Evolutionary conservation across 176 grass and related monocot genomes (phyloP), one percentile per base, ranked within the genome.

Genomic region (Themeda triandra): DNA sequence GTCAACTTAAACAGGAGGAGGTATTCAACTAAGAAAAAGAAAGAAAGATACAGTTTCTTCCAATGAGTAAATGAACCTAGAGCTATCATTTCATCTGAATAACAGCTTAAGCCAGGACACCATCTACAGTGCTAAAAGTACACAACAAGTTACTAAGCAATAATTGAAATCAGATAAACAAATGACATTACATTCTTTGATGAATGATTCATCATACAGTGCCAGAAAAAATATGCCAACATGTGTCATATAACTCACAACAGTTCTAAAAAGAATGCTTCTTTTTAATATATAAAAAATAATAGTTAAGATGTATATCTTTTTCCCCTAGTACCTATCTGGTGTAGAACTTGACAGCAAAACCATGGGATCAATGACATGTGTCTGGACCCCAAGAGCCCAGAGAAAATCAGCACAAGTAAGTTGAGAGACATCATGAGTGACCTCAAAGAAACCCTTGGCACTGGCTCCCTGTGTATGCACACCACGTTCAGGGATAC

Each of bases 381-480:
- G 94, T 69, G 89, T 94, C 66, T 94, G 91, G 13, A 94, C 94
- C 45, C 94, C 87, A 19, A 89, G 87, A 42, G 92, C 94, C n/a
- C 91, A 85, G 67, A 97, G 94, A 63, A 97, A 94, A 46, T 97
- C 92, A n/a, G 92, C 94, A 80, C 91, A 90, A 0, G 87, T 97
- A 41, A 97, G 87, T 80, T 92, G 89, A 73, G 94, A 97, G 54
- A 97, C 36, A 80, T 97, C 91, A 41, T 94, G 92, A 21, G 94
- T 97, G 9, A 94, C 94, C 88, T 97, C 94, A 69, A 97, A 97
- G 79, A 97, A 97, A 2, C 92, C 94, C 85, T 97, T 97, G 24
- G 92, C 94, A 40, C 92, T 97, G 67, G 94, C 88, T 49, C 94
- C 92, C 10, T 92, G 85, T 19, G 92, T 92, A 83, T 97, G 94